These are phyloP conservation scores for Irpex sp. DNA, from an alignment of 1,284 basidiomycete genomes.

Conservation along the genomic window DNA sequence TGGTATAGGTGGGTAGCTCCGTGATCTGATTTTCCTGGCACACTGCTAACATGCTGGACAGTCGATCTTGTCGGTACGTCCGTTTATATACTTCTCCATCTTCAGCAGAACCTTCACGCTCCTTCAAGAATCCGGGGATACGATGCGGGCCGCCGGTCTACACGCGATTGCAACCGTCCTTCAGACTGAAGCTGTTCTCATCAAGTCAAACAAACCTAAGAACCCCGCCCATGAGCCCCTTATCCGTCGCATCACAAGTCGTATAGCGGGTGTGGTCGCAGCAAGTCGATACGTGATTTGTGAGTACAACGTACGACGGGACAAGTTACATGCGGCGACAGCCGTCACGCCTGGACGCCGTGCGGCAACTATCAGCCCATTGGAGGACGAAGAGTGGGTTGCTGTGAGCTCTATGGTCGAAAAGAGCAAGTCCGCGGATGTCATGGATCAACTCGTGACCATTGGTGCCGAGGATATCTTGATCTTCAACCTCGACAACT, in stretches of 20 bases:
- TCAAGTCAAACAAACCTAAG: constrained; percentile 73
- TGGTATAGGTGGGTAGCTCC: constrained; percentile 78
- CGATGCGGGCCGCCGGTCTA: constrained; percentile 97
- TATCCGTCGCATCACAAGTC: constrained; percentile 80
- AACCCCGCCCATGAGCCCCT: constrained; percentile 68
- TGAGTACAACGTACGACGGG: constrained; percentile 86
- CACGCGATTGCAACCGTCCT: constrained; percentile 91
- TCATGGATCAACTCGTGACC: constrained; percentile 88
- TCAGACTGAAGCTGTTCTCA: constrained; percentile 90
- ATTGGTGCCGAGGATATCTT: constrained; percentile 91
- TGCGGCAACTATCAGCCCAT: constrained; percentile 86
- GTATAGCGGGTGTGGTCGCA: constrained; percentile 92
- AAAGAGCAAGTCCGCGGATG: constrained; percentile 76
- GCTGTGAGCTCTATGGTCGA: constrained; percentile 93
- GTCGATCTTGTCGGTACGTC: constrained; percentile 88
- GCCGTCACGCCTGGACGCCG: constrained; percentile 85
- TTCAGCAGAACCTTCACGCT: background rate
- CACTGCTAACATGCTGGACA: constrained; percentile 26
- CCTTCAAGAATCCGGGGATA: constrained; percentile 90
- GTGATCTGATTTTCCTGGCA: constrained; percentile 1
- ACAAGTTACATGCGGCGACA: constrained; percentile 60
- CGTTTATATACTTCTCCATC: background rate
- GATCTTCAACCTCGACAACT: constrained; percentile 90
- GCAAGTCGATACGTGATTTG: constrained; percentile 87
- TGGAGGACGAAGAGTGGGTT: constrained; percentile 87